Conservation (phyloP, 305 asterid species). For the Fraxinus latifolia region DNA sequence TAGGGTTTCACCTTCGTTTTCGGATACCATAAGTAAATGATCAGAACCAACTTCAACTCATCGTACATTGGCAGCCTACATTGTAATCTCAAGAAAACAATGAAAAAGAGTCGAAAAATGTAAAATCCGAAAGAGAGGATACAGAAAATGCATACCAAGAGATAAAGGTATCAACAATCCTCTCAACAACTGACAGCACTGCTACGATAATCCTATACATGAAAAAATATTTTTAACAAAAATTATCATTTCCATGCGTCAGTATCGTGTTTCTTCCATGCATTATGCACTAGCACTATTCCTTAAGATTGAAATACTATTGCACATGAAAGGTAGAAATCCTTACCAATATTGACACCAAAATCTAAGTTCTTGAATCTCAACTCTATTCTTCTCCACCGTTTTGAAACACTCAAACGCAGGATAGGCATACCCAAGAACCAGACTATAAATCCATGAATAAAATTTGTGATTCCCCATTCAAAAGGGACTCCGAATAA, state of each 20-base stretch:
- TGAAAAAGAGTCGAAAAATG: not conserved
- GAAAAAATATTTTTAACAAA: not conserved
- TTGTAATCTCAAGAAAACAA: not conserved
- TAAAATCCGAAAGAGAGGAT: not conserved
- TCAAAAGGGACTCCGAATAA: not conserved
- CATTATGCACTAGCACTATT: not conserved
- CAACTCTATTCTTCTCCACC: constrained; percentile 73
- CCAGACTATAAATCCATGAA: constrained; percentile 46
- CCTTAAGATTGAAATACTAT: not conserved
- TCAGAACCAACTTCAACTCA: constrained; percentile 77
- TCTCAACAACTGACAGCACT: constrained; percentile 62
- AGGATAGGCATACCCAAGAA: constrained; percentile 92
- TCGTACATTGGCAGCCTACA: constrained; percentile 88
- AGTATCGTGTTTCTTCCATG: not conserved
- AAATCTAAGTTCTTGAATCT: constrained; percentile 66
- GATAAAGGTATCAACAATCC: constrained; percentile 55
- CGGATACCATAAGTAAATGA: constrained; percentile 90
- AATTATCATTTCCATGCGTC: not conserved
- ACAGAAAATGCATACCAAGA: constrained; percentile 58
- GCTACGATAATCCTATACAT: constrained; percentile 79
- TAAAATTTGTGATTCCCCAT: not conserved
- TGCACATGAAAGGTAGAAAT: not conserved
- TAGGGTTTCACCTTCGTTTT: constrained; percentile 54
- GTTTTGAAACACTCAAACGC: constrained; percentile 88
- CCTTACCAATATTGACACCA: constrained; percentile 97